Conservation (phyloP, 805 yeast species). For the Pichia cabralensis region DNA sequence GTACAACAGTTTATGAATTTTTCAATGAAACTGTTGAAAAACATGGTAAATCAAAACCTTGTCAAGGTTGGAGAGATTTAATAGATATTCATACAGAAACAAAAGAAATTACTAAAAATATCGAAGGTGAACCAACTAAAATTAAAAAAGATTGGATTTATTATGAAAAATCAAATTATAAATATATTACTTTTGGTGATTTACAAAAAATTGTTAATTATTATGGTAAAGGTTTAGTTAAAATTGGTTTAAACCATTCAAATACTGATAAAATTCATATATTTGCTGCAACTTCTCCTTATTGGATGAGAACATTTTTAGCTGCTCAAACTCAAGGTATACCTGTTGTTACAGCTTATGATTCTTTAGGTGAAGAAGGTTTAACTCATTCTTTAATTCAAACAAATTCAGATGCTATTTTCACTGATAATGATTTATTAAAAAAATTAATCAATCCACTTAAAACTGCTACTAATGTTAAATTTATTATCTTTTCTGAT, state of each 20-base stretch:
- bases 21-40: slow-evolving; percentile 46
- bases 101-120: slow-evolving; percentile 59
- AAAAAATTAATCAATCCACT: slow-evolving; percentile 62
- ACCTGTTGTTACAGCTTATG: slow-evolving; percentile 92
- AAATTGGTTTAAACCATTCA: slow-evolving; percentile 59
- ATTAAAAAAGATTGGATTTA: slow-evolving; percentile 83
- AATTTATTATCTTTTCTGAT: slow-evolving; percentile 64
- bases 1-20: slow-evolving; percentile 62
- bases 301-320: slow-evolving; percentile 83
- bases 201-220: slow-evolving; percentile 38
- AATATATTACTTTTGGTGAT: slow-evolving; percentile 53
- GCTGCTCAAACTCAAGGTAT: slow-evolving; percentile 72
- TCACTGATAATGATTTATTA: slow-evolving; percentile 74
- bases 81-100: slow-evolving; percentile 66
- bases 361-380: slow-evolving; percentile 85
- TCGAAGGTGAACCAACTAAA: slow-evolving; percentile 65
- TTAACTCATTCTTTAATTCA: slow-evolving; percentile 76
- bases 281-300: slow-evolving; percentile 78
- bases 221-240: slow-evolving; percentile 67
- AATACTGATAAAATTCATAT: slow-evolving; percentile 62
- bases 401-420: slow-evolving; percentile 70
- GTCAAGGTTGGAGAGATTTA: slow-evolving; percentile 71
- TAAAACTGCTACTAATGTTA: slow-evolving; percentile 47
- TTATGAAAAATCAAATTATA: slow-evolving; percentile 70
- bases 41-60: slow-evolving; percentile 43